A percentile compares a stretch with the other conserved stretches of the same genome.
Evolutionary conservation across 1,284 basidiomycete species (phyloP).

Genomic region (Boletus semigastroideus): DNA sequence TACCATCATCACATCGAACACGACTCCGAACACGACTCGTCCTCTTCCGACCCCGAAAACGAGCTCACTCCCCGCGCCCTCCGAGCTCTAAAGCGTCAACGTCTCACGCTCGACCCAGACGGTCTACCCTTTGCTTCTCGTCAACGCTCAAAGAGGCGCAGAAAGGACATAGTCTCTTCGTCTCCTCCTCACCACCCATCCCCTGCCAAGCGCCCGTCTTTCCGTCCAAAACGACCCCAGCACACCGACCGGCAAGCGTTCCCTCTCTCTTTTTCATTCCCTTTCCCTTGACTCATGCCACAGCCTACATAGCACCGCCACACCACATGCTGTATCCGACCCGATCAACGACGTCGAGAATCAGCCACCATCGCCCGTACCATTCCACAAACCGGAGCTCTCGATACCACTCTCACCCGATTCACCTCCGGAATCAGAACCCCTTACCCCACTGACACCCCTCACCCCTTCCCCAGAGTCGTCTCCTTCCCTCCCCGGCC

Average conservation of each 20-base stretch:
- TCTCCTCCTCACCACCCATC: not conserved
- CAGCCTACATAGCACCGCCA: slow-evolving; percentile 8
- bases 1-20: too few species aligned
- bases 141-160: slow-evolving; percentile 18
- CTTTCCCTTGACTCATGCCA: not conserved
- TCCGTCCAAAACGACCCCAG: not conserved
- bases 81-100: slow-evolving; percentile 34
- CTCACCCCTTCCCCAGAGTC: slow-evolving; percentile 21
- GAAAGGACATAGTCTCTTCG: slow-evolving; percentile 16
- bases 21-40: slow-evolving; percentile 17
- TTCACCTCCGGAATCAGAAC: slow-evolving; percentile 5
- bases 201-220: slow-evolving; percentile 12
- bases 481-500: slow-evolving; percentile 26
- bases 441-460: slow-evolving; percentile 24
- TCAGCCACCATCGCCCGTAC: not conserved
- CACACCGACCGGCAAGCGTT: slow-evolving; percentile 7
- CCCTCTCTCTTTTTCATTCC: not conserved
- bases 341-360: slow-evolving; percentile 1
- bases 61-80: slow-evolving; percentile 35
- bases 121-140: slow-evolving; percentile 22
- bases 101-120: slow-evolving; percentile 31
- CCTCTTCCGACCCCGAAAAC: slow-evolving; percentile 28
- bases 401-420: slow-evolving; percentile 2
- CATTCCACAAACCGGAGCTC: not conserved
- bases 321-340: not conserved